phyloP scores from a whole-genome alignment of 208 protist genomes.

The Acanthamoeba castellanii region DNA sequence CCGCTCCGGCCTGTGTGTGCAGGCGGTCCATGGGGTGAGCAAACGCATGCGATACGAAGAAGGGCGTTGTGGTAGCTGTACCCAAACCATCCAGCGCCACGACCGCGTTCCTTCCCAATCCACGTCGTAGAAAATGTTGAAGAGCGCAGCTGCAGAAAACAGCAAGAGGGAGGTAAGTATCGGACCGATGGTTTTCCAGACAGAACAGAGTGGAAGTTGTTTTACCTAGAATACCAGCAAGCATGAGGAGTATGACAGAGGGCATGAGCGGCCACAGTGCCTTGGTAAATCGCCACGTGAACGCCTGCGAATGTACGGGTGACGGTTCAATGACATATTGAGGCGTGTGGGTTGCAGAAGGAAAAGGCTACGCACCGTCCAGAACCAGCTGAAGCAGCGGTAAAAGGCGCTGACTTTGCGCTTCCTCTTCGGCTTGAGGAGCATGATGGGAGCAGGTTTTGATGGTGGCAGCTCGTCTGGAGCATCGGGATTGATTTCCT shows the following conservation, averaged over 20 bases:
- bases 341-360: background rate
- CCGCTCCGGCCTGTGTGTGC: background rate
- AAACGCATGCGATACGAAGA: background rate
- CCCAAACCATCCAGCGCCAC: constrained; percentile 40
- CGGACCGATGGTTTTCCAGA: background rate
- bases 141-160: background rate
- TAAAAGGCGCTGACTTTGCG: background rate
- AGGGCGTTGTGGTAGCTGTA: background rate
- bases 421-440: constrained; percentile 32
- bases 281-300: background rate
- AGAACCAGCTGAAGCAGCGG: background rate
- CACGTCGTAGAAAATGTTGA: background rate
- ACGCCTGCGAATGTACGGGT: background rate
- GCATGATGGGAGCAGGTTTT: constrained; percentile 1
- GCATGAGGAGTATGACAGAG: background rate
- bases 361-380: background rate
- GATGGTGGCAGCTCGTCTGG: constrained; percentile 6
- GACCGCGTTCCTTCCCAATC: background rate
- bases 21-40: background rate
- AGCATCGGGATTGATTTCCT: constrained; percentile 26
- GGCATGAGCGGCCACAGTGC: background rate
- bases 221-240: background rate
- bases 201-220: background rate
- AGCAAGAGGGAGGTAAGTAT: background rate
- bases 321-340: background rate